Conservation (phyloP, 2,329 filamentous ascomycete species). For the Chaetomiaceae sp. region DNA sequence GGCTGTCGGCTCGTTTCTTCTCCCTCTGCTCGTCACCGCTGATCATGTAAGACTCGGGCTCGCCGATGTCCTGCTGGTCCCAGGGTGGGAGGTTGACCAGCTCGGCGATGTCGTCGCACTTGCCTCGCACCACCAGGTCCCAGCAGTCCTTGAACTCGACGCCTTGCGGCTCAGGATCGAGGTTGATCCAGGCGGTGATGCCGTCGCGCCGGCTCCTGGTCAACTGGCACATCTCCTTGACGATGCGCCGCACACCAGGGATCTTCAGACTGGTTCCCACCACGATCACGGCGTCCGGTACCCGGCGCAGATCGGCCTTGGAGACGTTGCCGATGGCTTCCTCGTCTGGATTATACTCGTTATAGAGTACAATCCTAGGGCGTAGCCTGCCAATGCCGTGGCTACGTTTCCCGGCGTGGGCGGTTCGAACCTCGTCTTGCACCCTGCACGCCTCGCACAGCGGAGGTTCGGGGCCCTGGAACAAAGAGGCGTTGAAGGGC, state of each 20-base stretch:
- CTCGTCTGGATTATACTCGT: slow-evolving; percentile 93
- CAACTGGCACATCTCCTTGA: slow-evolving; percentile 83
- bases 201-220: slow-evolving; percentile 80
- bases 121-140: slow-evolving; percentile 83
- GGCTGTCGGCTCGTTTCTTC: slow-evolving; percentile 34
- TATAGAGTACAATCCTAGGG: slow-evolving; percentile 93
- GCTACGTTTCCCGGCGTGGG: slow-evolving; percentile 76
- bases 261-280: slow-evolving; percentile 96
- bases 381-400: slow-evolving; percentile 88
- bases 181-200: slow-evolving; percentile 91
- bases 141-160: slow-evolving; percentile 88
- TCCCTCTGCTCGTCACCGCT: slow-evolving; percentile 41
- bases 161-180: slow-evolving; percentile 75
- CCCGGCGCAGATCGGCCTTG: slow-evolving; percentile 74
- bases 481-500: slow-evolving; percentile 72
- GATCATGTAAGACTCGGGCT: slow-evolving; percentile 41
- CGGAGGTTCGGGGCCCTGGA: slow-evolving; percentile 79
- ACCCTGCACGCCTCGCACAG: slow-evolving; percentile 70
- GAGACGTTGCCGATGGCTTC: slow-evolving; percentile 93
- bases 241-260: slow-evolving; percentile 82
- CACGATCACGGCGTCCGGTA: slow-evolving; percentile 89
- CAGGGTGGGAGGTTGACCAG: slow-evolving; percentile 61
- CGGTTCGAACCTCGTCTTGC: slow-evolving; percentile 70
- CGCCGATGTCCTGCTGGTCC: slow-evolving; percentile 52
- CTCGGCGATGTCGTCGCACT: slow-evolving; percentile 81